phyloP scores from a whole-genome alignment of 352 stramenopile species.

The Thraustochytrium sp. region DNA sequence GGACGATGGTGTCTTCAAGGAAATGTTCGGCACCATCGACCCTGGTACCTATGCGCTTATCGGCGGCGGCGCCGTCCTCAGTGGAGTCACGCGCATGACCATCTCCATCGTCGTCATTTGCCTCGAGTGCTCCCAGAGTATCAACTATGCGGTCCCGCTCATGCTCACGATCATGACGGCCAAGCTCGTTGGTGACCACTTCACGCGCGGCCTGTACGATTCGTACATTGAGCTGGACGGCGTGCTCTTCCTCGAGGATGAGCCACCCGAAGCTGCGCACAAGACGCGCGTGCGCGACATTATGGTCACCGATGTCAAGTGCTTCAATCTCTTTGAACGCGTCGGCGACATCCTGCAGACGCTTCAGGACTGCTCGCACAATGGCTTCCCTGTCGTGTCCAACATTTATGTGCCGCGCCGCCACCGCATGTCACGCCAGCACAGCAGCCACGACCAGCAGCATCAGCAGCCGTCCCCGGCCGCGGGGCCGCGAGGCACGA shows the following conservation, averaged over 20 bases:
- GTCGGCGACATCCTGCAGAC: conserved; percentile 47
- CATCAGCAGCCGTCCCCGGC: too few relatives aligned
- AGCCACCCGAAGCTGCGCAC: conserved; percentile 71
- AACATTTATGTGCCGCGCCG: neutral
- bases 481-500: too few relatives aligned
- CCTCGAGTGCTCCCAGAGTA: conserved; percentile 94
- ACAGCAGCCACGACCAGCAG: neutral
- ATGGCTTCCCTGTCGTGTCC: conserved; percentile 66
- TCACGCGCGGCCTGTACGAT: conserved; percentile 97
- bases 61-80: conserved; percentile 86
- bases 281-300: conserved; percentile 42
- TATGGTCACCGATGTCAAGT: conserved; percentile 35
- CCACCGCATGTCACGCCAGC: neutral
- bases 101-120: conserved; percentile 98
- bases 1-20: conserved; percentile 58
- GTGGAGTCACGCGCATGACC: conserved; percentile 95
- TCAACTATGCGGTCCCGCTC: conserved; percentile 94
- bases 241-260: conserved; percentile 92
- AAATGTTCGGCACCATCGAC: conserved; percentile 64
- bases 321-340: conserved; percentile 42
- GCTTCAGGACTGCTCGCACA: conserved; percentile 71
- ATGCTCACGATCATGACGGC: conserved; percentile 95
- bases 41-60: conserved; percentile 92
- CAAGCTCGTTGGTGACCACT: conserved; percentile 91
- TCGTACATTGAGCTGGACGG: conserved; percentile 95